Conservation (phyloP, 805 yeast species). For the Candida schatavii region DNA sequence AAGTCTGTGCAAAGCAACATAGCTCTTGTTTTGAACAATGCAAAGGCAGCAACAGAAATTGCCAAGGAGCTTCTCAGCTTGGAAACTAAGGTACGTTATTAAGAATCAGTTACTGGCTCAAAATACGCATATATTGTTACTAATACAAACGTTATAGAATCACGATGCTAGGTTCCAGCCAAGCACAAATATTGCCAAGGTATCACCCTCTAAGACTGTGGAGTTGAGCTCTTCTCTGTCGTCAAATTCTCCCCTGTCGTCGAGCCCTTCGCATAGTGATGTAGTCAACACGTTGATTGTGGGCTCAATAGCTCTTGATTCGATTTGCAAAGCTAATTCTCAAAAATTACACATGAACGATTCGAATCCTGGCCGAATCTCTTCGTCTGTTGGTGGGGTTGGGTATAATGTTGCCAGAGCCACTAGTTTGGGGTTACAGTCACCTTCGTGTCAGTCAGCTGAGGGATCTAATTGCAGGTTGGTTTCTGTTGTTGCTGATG, state of each 20-base stretch:
- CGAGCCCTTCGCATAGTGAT: background rate
- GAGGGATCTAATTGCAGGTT: conserved; percentile 34
- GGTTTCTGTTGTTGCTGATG: conserved; percentile 62
- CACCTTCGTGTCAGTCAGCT: conserved; percentile 3
- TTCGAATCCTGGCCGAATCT: conserved; percentile 68
- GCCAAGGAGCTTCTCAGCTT: conserved; percentile 50
- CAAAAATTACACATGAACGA: conserved; percentile 39
- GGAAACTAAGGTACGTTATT: conserved; percentile 16
- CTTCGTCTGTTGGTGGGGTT: conserved; percentile 74
- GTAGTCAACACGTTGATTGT: conserved; percentile 44
- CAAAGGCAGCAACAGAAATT: conserved; percentile 62
- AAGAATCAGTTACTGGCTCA: background rate
- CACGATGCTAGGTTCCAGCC: background rate
- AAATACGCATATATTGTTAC: conserved; percentile 9
- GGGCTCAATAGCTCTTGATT: conserved; percentile 78
- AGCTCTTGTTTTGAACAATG: conserved; percentile 76
- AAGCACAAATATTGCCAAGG: background rate
- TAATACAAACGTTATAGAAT: too few relatives aligned
- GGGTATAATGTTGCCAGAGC: conserved; percentile 80
- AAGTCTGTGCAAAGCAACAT: conserved; percentile 67
- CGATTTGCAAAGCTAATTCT: conserved; percentile 52
- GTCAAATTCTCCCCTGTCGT: background rate
- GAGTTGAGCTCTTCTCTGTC: too few relatives aligned
- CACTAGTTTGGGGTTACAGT: conserved; percentile 31
- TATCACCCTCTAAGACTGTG: background rate